Conservation (phyloP, 2,329 filamentous ascomycete species). For the Trichoderma pleuroti region DNA sequence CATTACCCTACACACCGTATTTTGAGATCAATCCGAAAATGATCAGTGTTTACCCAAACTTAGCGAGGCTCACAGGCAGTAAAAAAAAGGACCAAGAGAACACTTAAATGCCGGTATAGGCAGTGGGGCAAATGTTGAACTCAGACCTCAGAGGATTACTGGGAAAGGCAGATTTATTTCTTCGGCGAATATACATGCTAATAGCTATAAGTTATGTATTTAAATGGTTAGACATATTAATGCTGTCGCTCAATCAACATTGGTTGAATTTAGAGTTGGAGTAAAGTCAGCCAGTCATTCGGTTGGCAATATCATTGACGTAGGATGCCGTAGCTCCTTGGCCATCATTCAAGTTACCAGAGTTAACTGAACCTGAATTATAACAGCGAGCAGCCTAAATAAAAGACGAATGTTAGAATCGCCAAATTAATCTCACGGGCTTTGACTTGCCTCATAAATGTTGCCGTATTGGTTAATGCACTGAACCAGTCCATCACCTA, state of each 20-base stretch:
- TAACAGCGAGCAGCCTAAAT: conserved; percentile 22
- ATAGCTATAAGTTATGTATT: neutral
- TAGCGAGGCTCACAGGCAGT: neutral
- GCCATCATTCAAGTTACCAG: conserved; percentile 22
- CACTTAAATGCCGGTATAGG: neutral
- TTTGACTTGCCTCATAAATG: neutral
- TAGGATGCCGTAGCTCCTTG: conserved; percentile 22
- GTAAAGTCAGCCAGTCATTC: conserved; percentile 22
- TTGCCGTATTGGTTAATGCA: conserved; percentile 10
- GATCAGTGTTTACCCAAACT: neutral
- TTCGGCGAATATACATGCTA: neutral
- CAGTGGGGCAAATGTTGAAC: neutral
- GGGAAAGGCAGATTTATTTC: neutral
- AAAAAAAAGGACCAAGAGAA: neutral
- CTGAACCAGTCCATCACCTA: conserved; percentile 39
- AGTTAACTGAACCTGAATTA: conserved; percentile 24
- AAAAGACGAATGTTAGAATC: neutral
- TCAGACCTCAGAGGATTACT: neutral
- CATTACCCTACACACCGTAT: neutral
- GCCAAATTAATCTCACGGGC: neutral
- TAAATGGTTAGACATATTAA: neutral
- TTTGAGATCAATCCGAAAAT: neutral
- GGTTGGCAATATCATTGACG: conserved; percentile 23
- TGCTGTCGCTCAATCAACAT: neutral
- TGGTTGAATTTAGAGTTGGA: neutral